These are phyloP conservation scores for Amanita subjunquillea DNA, from an alignment of 768 basidiomycete genomes.

Conservation along the genomic window DNA sequence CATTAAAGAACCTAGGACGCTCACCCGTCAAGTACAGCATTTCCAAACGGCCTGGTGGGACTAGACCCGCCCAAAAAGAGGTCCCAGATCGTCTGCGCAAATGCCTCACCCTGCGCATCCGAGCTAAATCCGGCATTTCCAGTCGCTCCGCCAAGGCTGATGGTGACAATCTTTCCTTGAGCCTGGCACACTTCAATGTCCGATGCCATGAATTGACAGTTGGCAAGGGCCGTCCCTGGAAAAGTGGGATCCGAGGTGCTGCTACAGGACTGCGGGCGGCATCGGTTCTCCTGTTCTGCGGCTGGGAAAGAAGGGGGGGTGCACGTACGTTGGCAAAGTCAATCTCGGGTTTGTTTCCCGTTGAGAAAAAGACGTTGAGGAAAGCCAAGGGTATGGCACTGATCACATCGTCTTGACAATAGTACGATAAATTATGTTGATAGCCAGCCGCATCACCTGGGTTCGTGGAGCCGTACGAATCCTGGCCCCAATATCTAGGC, in stretches of 20 bases:
- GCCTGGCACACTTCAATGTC: constrained; percentile 51
- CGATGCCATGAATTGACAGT: constrained; percentile 45
- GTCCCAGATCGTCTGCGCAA: constrained; percentile 55
- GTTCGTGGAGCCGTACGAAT: constrained; percentile 47
- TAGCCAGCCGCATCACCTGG: constrained; percentile 28
- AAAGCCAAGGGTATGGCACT: constrained; percentile 56
- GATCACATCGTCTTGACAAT: constrained; percentile 52
- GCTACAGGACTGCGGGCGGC: constrained; percentile 39
- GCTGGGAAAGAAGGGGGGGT: neutral
- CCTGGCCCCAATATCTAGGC: constrained; percentile 44
- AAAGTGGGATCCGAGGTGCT: constrained; percentile 29
- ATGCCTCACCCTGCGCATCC: constrained; percentile 37
- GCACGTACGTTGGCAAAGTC: constrained; percentile 41
- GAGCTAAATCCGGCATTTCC: constrained; percentile 41
- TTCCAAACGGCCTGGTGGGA: constrained; percentile 49
- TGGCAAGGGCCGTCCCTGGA: constrained; percentile 43
- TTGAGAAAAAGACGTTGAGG: constrained; percentile 47
- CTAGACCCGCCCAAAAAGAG: constrained; percentile 57
- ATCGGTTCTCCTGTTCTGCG: neutral
- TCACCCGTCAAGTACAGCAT: constrained; percentile 55
- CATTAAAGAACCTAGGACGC: neutral
- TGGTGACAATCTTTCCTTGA: constrained; percentile 39
- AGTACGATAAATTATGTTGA: constrained; percentile 39
- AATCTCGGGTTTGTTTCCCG: constrained; percentile 46
- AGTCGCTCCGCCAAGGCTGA: constrained; percentile 42